Conservation (phyloP, 345 rosid genomes). For the Eucalyptus cloeziana region DNA sequence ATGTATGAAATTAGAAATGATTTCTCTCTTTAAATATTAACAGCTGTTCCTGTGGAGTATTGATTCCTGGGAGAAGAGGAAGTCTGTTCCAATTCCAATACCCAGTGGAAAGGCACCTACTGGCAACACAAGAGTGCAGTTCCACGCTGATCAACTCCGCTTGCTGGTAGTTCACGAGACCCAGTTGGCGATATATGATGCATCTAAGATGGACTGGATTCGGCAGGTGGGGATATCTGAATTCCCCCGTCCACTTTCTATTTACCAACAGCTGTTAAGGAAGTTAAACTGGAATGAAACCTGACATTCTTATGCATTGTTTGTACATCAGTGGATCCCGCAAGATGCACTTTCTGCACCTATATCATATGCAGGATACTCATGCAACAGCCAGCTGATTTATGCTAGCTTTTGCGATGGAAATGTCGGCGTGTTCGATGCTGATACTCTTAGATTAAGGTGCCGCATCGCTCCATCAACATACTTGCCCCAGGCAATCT, state of each 20-base stretch:
- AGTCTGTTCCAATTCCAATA: constrained; percentile 41
- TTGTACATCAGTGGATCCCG: constrained; percentile 58
- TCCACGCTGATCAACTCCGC: constrained; percentile 66
- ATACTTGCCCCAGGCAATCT: constrained; percentile 35
- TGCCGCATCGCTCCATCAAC: constrained; percentile 64
- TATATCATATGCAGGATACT: constrained; percentile 56
- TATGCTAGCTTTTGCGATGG: constrained; percentile 67
- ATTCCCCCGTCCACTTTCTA: background rate
- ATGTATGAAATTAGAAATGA: background rate
- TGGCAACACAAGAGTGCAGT: constrained; percentile 72
- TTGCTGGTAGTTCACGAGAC: constrained; percentile 77
- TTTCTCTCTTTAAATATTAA: background rate
- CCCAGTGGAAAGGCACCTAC: constrained; percentile 54
- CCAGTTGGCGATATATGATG: constrained; percentile 72
- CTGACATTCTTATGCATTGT: background rate
- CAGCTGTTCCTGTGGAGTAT: constrained; percentile 81
- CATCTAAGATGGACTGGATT: constrained; percentile 68
- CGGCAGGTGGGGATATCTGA: constrained; percentile 31
- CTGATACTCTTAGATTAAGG: constrained; percentile 53
- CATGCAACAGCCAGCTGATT: constrained; percentile 76
- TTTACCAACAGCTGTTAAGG: background rate
- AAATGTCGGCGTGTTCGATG: constrained; percentile 65
- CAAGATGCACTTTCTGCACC: constrained; percentile 65
- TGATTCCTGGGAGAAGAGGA: constrained; percentile 87
- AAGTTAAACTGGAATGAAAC: background rate